Conservation (phyloP, 2,329 filamentous ascomycete genomes). For the Monilinia laxa region DNA sequence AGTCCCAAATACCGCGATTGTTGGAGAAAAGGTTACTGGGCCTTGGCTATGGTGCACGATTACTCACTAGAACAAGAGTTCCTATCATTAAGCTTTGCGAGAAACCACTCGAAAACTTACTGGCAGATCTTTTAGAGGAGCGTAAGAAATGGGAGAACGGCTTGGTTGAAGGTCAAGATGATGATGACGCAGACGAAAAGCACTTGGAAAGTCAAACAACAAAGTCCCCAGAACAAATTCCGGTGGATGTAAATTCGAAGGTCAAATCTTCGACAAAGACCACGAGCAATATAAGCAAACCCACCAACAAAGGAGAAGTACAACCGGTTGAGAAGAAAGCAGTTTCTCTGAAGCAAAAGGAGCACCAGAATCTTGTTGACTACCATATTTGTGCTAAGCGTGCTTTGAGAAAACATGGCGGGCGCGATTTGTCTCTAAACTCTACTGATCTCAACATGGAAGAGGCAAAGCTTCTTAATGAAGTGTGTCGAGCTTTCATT, state of each 20-base stretch:
- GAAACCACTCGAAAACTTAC: conserved; percentile 61
- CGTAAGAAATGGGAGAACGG: conserved; percentile 70
- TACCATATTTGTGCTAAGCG: conserved; percentile 39
- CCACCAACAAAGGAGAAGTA: neutral
- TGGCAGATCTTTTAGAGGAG: conserved; percentile 60
- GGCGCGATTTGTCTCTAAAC: conserved; percentile 34
- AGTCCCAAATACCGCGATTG: conserved; percentile 67
- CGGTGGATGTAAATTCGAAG: neutral
- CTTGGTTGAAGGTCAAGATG: conserved; percentile 36
- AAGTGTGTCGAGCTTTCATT: conserved; percentile 55
- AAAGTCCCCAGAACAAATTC: conserved; percentile 11
- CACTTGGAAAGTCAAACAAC: neutral
- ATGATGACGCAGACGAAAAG: conserved; percentile 35
- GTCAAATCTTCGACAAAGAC: neutral
- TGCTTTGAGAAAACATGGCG: conserved; percentile 35
- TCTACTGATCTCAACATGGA: conserved; percentile 31
- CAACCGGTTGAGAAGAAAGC: conserved; percentile 1
- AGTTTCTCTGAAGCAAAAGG: conserved; percentile 35
- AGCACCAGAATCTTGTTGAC: conserved; percentile 36
- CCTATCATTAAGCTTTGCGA: conserved; percentile 88
- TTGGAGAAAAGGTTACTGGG: conserved; percentile 74
- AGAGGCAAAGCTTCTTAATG: conserved; percentile 52
- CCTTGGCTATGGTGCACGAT: conserved; percentile 69
- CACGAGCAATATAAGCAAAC: neutral
- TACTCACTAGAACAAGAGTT: conserved; percentile 76